Conservation (phyloP, 352 stramenopile genomes). For the Pythium utonaiense region DNA sequence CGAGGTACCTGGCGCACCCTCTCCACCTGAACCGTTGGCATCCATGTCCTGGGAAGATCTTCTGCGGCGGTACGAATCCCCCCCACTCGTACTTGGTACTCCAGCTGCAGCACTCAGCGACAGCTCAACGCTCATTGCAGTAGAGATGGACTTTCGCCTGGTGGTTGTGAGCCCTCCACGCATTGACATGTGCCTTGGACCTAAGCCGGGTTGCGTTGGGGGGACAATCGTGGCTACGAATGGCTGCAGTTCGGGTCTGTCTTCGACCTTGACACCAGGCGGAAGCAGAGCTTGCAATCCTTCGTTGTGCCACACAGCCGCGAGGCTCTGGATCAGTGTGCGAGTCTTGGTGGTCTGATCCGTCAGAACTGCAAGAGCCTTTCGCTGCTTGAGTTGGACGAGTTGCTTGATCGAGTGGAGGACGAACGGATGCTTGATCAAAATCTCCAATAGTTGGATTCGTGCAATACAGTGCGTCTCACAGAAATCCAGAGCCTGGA, state of each 20-base stretch:
- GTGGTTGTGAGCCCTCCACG: not conserved
- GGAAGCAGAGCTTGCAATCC: conserved; percentile 48
- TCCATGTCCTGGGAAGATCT: not conserved
- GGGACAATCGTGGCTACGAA: conserved; percentile 15
- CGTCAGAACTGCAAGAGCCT: conserved; percentile 50
- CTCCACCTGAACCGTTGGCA: not conserved
- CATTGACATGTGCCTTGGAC: conserved; percentile 1
- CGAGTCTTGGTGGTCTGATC: conserved; percentile 55
- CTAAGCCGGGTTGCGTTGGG: not conserved
- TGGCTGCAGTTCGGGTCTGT: conserved; percentile 42
- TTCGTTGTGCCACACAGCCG: conserved; percentile 56
- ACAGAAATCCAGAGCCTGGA: conserved; percentile 76
- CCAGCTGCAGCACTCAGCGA: not conserved
- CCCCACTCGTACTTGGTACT: not conserved
- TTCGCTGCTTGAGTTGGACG: conserved; percentile 42
- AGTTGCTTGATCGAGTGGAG: conserved; percentile 59
- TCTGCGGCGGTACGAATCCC: not conserved
- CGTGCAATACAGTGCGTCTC: conserved; percentile 68
- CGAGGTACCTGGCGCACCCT: no score
- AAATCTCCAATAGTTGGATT: conserved; percentile 38
- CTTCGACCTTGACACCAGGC: conserved; percentile 25
- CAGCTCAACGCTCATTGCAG: not conserved
- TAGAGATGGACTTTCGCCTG: conserved; percentile 13
- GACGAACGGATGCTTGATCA: conserved; percentile 55
- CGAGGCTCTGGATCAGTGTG: conserved; percentile 59